These are phyloP conservation scores for Botrytis cinerea DNA, from an alignment of 2,329 filamentous ascomycete species.

Conservation along the genomic window DNA sequence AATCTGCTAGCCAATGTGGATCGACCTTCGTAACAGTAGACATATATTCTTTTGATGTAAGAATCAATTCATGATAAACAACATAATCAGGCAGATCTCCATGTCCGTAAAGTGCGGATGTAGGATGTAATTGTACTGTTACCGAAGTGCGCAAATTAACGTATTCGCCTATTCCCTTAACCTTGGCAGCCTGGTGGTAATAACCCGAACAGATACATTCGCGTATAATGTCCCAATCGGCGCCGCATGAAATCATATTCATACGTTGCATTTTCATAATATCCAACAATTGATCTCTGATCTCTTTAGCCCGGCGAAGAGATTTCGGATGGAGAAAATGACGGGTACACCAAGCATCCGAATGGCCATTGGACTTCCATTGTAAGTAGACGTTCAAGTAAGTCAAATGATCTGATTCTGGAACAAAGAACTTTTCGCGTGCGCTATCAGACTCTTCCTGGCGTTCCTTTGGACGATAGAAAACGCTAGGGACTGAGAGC, in stretches of 20 bases:
- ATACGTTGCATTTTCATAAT: slow-evolving; percentile 96
- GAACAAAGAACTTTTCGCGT: slow-evolving; percentile 97
- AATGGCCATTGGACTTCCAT: slow-evolving; percentile 88
- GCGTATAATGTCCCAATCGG: slow-evolving; percentile 93
- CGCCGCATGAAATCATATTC: slow-evolving; percentile 82
- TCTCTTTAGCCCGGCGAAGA: slow-evolving; percentile 86
- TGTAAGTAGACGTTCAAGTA: slow-evolving; percentile 94
- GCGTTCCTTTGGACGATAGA: slow-evolving; percentile 94
- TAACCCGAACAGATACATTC: slow-evolving; percentile 98
- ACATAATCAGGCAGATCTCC: slow-evolving; percentile 97
- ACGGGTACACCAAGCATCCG: slow-evolving; percentile 86
- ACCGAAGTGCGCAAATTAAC: slow-evolving; percentile 94
- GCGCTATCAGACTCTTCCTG: slow-evolving; percentile 95
- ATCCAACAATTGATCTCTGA: slow-evolving; percentile 87
- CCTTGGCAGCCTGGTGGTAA: slow-evolving; percentile 95
- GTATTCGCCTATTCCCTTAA: slow-evolving; percentile 96
- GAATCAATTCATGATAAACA: slow-evolving; percentile 95
- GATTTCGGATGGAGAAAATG: slow-evolving; percentile 98
- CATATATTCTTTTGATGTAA: slow-evolving; percentile 98
- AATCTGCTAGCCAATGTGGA: slow-evolving; percentile 93
- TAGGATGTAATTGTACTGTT: slow-evolving; percentile 91
- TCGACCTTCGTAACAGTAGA: slow-evolving; percentile 95
- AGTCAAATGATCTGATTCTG: slow-evolving; percentile 94
- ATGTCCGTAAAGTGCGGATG: slow-evolving; percentile 85
- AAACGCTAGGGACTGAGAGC: slow-evolving; percentile 94